These are phyloP conservation scores for Talaromyces sp. DNA, from an alignment of 2,329 filamentous ascomycete genomes.

Conservation along the genomic window DNA sequence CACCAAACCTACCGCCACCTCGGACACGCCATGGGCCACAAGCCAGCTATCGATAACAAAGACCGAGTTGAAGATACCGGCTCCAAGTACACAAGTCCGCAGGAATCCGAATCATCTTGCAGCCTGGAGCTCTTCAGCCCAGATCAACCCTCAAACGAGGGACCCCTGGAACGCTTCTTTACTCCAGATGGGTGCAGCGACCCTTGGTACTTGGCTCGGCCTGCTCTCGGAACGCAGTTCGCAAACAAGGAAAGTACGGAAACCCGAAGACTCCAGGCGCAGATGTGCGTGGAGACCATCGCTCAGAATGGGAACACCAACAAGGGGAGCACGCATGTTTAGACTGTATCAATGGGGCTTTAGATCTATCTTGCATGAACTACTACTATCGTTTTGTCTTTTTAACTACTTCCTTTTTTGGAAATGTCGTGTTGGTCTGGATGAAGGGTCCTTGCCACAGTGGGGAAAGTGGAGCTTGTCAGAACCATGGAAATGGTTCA, in stretches of 20 bases:
- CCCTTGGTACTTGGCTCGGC: conserved; percentile 14
- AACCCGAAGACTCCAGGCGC: conserved; percentile 13
- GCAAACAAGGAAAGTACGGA: conserved; percentile 15
- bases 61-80: not conserved
- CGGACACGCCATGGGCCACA: not conserved
- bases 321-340: conserved; percentile 1
- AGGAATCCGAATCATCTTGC: not conserved
- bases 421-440: not conserved
- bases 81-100: not conserved
- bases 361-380: not conserved
- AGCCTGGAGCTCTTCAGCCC: not conserved
- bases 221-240: conserved; percentile 14
- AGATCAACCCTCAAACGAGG: conserved; percentile 7
- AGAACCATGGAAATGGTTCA: not conserved
- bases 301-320: not conserved
- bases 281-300: conserved; percentile 10
- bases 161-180: conserved; percentile 21
- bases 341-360: not conserved
- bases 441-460: not conserved
- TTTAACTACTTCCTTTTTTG: not conserved
- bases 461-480: not conserved
- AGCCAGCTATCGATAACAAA: not conserved
- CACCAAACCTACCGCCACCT: conserved; percentile 13
- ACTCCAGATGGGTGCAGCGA: conserved; percentile 18
- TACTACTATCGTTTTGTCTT: not conserved